A percentile compares a stretch with the other conserved stretches of the same genome.
These are phyloP conservation scores for Cutaneotrichosporon cutaneum DNA, from an alignment of 1,284 basidiomycete genomes.

Conservation along the genomic window DNA sequence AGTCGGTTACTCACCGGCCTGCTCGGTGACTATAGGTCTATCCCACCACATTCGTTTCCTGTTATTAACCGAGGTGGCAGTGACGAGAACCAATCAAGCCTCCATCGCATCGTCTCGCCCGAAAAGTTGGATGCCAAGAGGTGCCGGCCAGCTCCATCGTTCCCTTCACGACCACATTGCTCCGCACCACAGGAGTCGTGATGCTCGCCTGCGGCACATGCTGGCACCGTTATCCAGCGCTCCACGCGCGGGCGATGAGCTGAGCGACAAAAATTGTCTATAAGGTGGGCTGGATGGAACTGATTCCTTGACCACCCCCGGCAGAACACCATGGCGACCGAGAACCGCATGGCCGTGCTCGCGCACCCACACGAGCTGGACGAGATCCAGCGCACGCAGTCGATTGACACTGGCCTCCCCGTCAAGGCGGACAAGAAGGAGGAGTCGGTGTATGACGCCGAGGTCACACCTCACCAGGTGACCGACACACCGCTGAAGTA, in stretches of 20 bases:
- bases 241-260: neutral
- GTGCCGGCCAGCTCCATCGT: neutral
- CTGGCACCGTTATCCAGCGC: too few species aligned
- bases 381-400: neutral
- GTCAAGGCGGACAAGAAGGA: neutral
- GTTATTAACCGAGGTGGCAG: neutral
- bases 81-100: neutral
- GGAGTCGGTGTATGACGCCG: neutral
- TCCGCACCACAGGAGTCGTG: too few species aligned
- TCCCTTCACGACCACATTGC: too few species aligned
- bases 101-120: neutral
- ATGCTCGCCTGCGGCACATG: too few species aligned
- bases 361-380: neutral
- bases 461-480: neutral
- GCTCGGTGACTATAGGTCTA: too few species aligned
- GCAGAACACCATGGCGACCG: neutral
- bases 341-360: neutral
- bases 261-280: neutral
- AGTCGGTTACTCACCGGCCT: too few species aligned
- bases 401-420: neutral
- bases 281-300: neutral
- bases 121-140: neutral
- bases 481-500: slow-evolving; percentile 19
- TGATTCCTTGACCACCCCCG: neutral
- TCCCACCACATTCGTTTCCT: too few species aligned